Evolutionary conservation across 1,139 yeast genomes (phyloP).

Genomic region (Yamadazyma membranifaciens): DNA sequence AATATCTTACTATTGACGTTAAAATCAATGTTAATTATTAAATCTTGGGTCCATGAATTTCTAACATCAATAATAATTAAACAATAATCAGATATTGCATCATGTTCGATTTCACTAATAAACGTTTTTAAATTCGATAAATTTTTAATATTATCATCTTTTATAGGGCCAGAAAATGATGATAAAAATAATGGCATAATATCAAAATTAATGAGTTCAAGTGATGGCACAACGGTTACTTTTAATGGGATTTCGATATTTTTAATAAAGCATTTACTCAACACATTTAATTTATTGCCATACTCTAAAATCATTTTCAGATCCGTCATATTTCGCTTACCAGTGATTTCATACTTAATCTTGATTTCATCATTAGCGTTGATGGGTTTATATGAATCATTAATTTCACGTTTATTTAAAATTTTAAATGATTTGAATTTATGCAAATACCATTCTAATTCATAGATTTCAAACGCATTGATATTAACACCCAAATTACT

Average conservation of each 20-base stretch:
- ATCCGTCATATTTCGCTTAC: slow-evolving; percentile 71
- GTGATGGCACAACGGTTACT: slow-evolving; percentile 66
- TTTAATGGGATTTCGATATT: slow-evolving; percentile 61
- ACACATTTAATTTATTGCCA: slow-evolving; percentile 41
- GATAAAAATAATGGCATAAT: slow-evolving; percentile 49
- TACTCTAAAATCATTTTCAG: slow-evolving; percentile 70
- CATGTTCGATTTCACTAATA: slow-evolving; percentile 15
- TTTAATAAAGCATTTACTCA: slow-evolving; percentile 44
- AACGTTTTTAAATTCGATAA: slow-evolving; percentile 13
- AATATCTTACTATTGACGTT: slow-evolving; percentile 20
- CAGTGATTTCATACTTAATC: slow-evolving; percentile 61
- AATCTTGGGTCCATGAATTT: slow-evolving; percentile 62
- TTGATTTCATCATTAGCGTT: slow-evolving; percentile 29
- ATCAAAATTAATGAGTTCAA: slow-evolving; percentile 75
- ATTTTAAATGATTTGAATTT: slow-evolving; percentile 57
- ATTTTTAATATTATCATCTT: slow-evolving; percentile 1
- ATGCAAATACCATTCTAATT: slow-evolving; percentile 67
- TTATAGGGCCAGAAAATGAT: slow-evolving; percentile 20
- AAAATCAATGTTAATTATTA: slow-evolving; percentile 20
- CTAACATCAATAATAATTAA: slow-evolving; percentile 65
- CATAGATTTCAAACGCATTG: slow-evolving; percentile 66
- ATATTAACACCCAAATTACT: slow-evolving; percentile 21
- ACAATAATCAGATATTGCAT: slow-evolving; percentile 52
- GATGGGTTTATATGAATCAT: slow-evolving; percentile 33
- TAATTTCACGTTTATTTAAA: slow-evolving; percentile 36